Conservation (phyloP, 352 stramenopile genomes). For the Phytophthora cajani region DNA sequence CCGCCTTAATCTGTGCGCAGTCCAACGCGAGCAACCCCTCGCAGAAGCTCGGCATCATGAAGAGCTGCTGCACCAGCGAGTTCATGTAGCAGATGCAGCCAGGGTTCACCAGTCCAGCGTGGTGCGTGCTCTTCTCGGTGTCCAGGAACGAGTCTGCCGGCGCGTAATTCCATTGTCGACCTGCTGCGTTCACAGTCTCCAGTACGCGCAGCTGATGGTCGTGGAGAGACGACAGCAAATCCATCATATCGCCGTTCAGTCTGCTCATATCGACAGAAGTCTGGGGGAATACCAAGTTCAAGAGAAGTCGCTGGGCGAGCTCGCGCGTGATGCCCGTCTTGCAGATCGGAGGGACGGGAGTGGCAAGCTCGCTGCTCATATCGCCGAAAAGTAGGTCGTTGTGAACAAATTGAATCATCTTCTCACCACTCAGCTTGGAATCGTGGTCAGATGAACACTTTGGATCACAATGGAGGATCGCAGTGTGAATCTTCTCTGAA, state of each 20-base stretch:
- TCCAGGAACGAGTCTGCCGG: constrained; percentile 57
- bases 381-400: constrained; percentile 33
- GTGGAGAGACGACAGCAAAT: constrained; percentile 25
- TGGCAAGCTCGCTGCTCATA: background rate
- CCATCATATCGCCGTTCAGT: constrained; percentile 17
- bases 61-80: constrained; percentile 97
- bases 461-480: constrained; percentile 8
- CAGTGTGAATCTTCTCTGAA: constrained; percentile 23
- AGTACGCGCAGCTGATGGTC: constrained; percentile 40
- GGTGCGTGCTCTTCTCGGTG: constrained; percentile 20
- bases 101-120: constrained; percentile 95
- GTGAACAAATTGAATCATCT: constrained; percentile 29
- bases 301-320: constrained; percentile 24
- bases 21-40: constrained; percentile 53
- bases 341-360: constrained; percentile 16
- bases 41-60: constrained; percentile 74
- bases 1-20: constrained; percentile 6
- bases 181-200: constrained; percentile 34
- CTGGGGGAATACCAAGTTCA: constrained; percentile 27
- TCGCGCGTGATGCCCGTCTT: constrained; percentile 17
- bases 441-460: background rate
- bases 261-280: background rate
- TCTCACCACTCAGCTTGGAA: background rate
- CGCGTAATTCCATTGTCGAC: constrained; percentile 67
- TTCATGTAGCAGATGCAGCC: constrained; percentile 99